A percentile compares a stretch with the other conserved stretches of the same genome.
These are phyloP conservation scores for Solanum megistacrolobum DNA, from an alignment of 257 asterid species.

Conservation along the genomic window DNA sequence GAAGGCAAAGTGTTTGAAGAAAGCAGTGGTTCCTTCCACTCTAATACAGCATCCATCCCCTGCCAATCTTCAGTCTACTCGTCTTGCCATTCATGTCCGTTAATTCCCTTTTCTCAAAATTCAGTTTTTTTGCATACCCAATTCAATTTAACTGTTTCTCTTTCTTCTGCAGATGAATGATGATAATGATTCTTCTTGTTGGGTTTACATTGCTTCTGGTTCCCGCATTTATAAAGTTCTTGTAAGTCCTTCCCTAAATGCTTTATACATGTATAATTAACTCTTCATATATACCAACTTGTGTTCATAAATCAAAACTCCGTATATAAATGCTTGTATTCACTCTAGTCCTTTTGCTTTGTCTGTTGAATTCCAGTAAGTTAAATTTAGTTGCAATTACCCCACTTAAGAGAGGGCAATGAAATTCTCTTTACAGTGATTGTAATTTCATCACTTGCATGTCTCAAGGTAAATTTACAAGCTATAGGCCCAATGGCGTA, in stretches of 20 bases:
- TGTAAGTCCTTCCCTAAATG: slow-evolving; percentile 19
- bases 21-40: slow-evolving; percentile 56
- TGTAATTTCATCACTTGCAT: too few relatives aligned
- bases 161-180: slow-evolving; percentile 32
- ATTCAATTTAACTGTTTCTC: not conserved
- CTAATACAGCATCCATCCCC: slow-evolving; percentile 74
- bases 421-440: too few relatives aligned
- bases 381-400: not conserved
- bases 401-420: too few relatives aligned
- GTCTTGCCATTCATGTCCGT: slow-evolving; percentile 68
- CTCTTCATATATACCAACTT: not conserved
- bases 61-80: slow-evolving; percentile 70
- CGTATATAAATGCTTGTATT: not conserved
- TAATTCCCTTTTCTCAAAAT: not conserved
- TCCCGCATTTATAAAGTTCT: slow-evolving; percentile 49
- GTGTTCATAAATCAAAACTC: not conserved
- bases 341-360: not conserved
- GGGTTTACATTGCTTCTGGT: slow-evolving; percentile 81
- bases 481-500: not conserved
- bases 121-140: not conserved
- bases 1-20: slow-evolving; percentile 57
- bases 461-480: not conserved
- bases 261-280: not conserved
- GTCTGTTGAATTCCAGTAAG: not conserved
- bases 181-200: slow-evolving; percentile 50